phyloP scores from a whole-genome alignment of 345 rosid species.

The Noccaea caerulescens region DNA sequence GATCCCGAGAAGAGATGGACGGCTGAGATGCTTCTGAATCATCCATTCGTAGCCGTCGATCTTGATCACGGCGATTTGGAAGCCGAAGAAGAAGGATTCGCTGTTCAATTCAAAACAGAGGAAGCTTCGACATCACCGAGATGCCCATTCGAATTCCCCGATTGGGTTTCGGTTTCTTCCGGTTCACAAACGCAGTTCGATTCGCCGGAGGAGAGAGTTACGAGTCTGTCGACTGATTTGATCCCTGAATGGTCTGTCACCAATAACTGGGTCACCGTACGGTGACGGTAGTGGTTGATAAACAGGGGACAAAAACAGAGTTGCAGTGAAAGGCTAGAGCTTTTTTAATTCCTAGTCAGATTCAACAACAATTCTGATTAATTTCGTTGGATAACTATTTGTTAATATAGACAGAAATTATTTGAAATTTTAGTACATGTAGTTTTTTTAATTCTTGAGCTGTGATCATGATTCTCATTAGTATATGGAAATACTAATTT shows the following conservation, averaged over 20 bases:
- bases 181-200: slow-evolving; percentile 30
- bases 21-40: slow-evolving; percentile 72
- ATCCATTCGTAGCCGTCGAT: slow-evolving; percentile 61
- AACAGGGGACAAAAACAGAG: slow-evolving; percentile 35
- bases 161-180: slow-evolving; percentile 46
- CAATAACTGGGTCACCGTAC: slow-evolving; percentile 47
- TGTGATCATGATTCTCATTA: background rate
- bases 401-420: background rate
- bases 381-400: slow-evolving; percentile 25
- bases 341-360: slow-evolving; percentile 31
- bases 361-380: slow-evolving; percentile 30
- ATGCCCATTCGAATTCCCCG: slow-evolving; percentile 55
- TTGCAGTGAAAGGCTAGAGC: slow-evolving; percentile 23
- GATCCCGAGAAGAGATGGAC: slow-evolving; percentile 68
- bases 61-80: slow-evolving; percentile 17
- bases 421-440: background rate
- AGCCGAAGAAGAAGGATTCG: slow-evolving; percentile 2
- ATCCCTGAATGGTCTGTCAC: slow-evolving; percentile 51
- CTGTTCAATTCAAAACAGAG: slow-evolving; percentile 22
- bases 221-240: slow-evolving; percentile 32
- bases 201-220: slow-evolving; percentile 42
- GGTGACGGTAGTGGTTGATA: slow-evolving; percentile 35
- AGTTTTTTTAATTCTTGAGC: slow-evolving; percentile 23
- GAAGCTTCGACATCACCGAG: slow-evolving; percentile 49
- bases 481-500: slow-evolving; percentile 1